Evolutionary conservation across 73 alveolate genomes (phyloP).

Genomic region (Blepharisma japonicum): DNA sequence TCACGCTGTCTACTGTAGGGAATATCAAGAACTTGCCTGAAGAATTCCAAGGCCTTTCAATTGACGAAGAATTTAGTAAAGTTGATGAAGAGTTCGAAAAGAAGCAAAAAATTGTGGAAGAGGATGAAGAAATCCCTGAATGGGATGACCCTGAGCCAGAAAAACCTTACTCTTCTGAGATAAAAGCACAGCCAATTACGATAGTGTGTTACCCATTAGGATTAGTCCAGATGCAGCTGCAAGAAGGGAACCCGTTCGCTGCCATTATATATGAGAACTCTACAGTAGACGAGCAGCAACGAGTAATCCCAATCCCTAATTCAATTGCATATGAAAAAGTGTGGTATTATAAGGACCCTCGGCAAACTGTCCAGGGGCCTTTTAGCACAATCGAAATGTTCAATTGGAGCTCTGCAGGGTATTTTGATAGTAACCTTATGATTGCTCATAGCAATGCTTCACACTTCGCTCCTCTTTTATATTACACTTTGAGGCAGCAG

Average conservation of each 20-base stretch:
- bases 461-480: neutral
- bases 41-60: too few species aligned
- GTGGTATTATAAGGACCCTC: conserved; percentile 35
- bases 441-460: conserved; percentile 27
- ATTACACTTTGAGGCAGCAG: too few species aligned
- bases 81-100: conserved; percentile 1
- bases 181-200: neutral
- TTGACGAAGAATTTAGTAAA: conserved; percentile 21
- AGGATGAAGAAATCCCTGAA: conserved; percentile 15
- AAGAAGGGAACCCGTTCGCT: conserved; percentile 22
- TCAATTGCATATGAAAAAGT: conserved; percentile 26
- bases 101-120: conserved; percentile 1
- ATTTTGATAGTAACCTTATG: conserved; percentile 23
- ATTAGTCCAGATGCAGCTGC: neutral
- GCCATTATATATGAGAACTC: neutral
- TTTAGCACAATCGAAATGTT: conserved; percentile 20
- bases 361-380: conserved; percentile 23
- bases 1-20: too few species aligned
- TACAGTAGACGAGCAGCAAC: conserved; percentile 1
- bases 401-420: conserved; percentile 31
- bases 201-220: neutral
- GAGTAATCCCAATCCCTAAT: neutral
- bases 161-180: neutral
- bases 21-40: too few species aligned
- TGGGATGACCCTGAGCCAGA: conserved; percentile 18